Base-by-base conservation (phyloP, 176 grass and related monocot species). In the Oryza brachyantha region DNA sequence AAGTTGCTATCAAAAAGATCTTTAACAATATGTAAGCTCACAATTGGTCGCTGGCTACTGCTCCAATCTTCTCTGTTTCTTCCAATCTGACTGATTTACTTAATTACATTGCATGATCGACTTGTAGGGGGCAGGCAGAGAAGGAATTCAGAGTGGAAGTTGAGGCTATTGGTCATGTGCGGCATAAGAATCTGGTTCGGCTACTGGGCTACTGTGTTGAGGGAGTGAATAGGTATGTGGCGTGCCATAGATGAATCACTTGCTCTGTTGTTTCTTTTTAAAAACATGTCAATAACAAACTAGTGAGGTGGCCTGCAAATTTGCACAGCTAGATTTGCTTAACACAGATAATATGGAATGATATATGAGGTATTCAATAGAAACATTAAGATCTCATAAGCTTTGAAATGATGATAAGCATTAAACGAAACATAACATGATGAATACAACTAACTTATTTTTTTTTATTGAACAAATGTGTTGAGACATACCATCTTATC, bases 141-240 rank as follows among this genome's bases (percentile, higher is more conserved):
- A 99, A 93, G 73, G 96, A 99, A 83, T 99, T 99, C 73, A 99
- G 96, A 75, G 92, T 99, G 22, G 96, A 99, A 88, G 96, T 95
- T 48, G 96, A 99, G 76, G 96, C 96, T 72, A 99, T 99, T 91
- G 96, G 96, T 62, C 92, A 99, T 79, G 96, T 99, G 32, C 74
- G 96, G 14, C 96, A 99, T 52, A 99, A 99, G 72, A 99, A 99
- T 87, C 76, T 99, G 67, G 96, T 91, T 83, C 93, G 96, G 29
- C 81, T 99, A 16, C 74, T 99, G 84, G 96, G 96, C 61, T 99
- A 99, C 72, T 99, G 92, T 84, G 84, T 99, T 29, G 96, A 99
- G 86, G 96, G 96, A 38, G 84, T 93, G 36, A 94, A 99, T 85
- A 95, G 96, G 96, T 99, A 86, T 77, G 77, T 64, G 13, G 50